Evolutionary conservation across 768 basidiomycete genomes (phyloP).

Genomic region (Obba rivulosa): DNA sequence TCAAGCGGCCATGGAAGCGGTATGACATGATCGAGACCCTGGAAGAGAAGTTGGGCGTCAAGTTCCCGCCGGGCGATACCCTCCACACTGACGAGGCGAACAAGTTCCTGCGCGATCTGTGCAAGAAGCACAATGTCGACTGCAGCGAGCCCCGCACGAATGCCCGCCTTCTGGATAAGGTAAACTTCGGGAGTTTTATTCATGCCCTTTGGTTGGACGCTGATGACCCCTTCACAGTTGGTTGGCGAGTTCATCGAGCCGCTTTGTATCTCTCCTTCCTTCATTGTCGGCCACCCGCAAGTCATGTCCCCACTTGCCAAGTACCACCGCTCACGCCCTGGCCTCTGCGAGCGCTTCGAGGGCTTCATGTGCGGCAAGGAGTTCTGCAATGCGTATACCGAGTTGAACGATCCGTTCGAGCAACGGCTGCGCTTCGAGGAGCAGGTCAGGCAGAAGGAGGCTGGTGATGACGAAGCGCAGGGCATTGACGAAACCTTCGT

Average conservation of each 20-base stretch:
- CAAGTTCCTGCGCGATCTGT: slow-evolving; percentile 80
- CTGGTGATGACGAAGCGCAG: slow-evolving; percentile 97
- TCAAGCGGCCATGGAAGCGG: slow-evolving; percentile 93
- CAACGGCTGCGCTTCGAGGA: slow-evolving; percentile 96
- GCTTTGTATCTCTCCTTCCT: slow-evolving; percentile 92
- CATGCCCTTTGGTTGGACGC: not conserved
- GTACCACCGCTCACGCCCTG: slow-evolving; percentile 94
- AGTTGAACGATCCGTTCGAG: slow-evolving; percentile 98
- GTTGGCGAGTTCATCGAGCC: slow-evolving; percentile 98
- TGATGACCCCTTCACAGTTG: slow-evolving; percentile 44
- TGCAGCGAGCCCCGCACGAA: slow-evolving; percentile 96
- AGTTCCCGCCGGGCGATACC: slow-evolving; percentile 89
- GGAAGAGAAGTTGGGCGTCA: slow-evolving; percentile 88
- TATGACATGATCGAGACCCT: slow-evolving; percentile 98
- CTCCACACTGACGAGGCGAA: slow-evolving; percentile 86
- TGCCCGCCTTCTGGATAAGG: slow-evolving; percentile 92
- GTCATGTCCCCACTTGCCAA: slow-evolving; percentile 99
- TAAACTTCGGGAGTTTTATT: slow-evolving; percentile 19
- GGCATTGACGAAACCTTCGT: slow-evolving; percentile 95
- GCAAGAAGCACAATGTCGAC: slow-evolving; percentile 92
- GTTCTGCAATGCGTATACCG: slow-evolving; percentile 98
- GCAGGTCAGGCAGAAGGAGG: slow-evolving; percentile 89
- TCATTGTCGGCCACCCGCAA: slow-evolving; percentile 99
- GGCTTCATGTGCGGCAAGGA: slow-evolving; percentile 98
- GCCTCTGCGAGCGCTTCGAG: slow-evolving; percentile 98